phyloP scores from a whole-genome alignment of 2,329 filamentous ascomycete genomes.

The Diplodia mutila region DNA sequence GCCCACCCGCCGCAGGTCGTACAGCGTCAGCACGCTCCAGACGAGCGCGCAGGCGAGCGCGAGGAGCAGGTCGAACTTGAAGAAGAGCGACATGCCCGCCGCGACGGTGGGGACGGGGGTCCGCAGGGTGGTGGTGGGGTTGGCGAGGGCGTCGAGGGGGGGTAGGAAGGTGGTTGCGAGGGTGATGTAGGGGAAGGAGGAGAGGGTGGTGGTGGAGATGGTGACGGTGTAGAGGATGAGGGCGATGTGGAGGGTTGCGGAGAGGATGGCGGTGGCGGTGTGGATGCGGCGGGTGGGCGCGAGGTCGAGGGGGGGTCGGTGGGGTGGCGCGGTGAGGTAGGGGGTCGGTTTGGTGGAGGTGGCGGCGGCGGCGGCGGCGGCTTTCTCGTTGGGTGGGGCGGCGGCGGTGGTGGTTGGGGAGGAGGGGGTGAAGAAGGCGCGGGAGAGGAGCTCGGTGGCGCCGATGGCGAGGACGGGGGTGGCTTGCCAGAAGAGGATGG shows the following conservation, averaged over 20 bases:
- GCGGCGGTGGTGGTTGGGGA: too few relatives aligned
- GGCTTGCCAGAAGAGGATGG: slow-evolving; percentile 32
- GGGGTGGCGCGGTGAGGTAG: neutral
- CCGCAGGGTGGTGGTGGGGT: neutral
- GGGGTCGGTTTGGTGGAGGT: neutral
- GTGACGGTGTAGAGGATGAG: neutral
- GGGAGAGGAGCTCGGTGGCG: neutral
- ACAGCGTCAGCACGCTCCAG: slow-evolving; percentile 1
- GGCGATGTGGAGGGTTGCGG: neutral
- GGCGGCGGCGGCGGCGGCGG: neutral
- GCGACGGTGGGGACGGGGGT: neutral
- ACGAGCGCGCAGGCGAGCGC: neutral
- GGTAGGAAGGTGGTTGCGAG: neutral
- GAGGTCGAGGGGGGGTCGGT: neutral
- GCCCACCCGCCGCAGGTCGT: slow-evolving; percentile 17
- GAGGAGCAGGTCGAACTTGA: slow-evolving; percentile 13
- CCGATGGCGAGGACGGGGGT: too few relatives aligned
- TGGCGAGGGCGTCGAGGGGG: neutral
- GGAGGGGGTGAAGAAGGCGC: neutral
- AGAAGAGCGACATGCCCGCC: neutral
- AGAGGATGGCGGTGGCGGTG: neutral
- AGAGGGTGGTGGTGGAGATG: neutral
- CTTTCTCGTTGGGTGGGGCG: neutral
- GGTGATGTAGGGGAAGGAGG: neutral
- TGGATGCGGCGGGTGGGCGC: neutral